These are phyloP conservation scores for Aspergillus pseudoviridinutans DNA, from an alignment of 2,329 filamentous ascomycete species.

Conservation along the genomic window DNA sequence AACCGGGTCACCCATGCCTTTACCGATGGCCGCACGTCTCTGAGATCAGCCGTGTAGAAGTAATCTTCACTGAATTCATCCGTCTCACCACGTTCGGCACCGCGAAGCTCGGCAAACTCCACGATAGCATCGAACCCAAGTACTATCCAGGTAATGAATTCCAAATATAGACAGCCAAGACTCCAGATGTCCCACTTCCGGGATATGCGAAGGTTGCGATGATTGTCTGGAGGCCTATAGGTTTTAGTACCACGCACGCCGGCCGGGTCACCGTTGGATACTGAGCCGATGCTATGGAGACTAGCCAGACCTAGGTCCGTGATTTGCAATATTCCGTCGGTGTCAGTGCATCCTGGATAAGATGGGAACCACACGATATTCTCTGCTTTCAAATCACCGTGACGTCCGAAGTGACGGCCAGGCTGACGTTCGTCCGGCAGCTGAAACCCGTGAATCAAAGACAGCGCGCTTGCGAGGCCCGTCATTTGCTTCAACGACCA, in stretches of 20 bases:
- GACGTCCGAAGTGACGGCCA: slow-evolving; percentile 24
- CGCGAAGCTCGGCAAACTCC: slow-evolving; percentile 3
- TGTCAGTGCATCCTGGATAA: background rate
- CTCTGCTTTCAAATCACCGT: slow-evolving; percentile 36
- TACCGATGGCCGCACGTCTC: slow-evolving; percentile 2
- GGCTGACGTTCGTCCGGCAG: background rate
- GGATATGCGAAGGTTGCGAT: slow-evolving; percentile 16
- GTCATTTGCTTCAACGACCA: slow-evolving; percentile 28
- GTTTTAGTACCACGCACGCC: slow-evolving; percentile 22
- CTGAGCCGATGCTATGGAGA: slow-evolving; percentile 30
- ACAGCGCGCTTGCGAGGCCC: slow-evolving; percentile 22
- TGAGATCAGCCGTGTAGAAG: slow-evolving; percentile 6
- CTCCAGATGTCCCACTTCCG: slow-evolving; percentile 26
- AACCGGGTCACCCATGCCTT: slow-evolving; percentile 1
- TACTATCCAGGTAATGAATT: slow-evolving; percentile 36
- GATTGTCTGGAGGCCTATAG: slow-evolving; percentile 39
- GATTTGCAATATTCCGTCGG: slow-evolving; percentile 23
- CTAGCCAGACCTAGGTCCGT: slow-evolving; percentile 33
- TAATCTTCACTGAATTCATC: background rate
- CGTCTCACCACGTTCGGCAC: background rate
- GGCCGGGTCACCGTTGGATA: slow-evolving; percentile 20
- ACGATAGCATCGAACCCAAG: slow-evolving; percentile 14
- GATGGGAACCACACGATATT: slow-evolving; percentile 33
- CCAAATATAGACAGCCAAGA: slow-evolving; percentile 35
- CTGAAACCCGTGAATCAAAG: slow-evolving; percentile 20